A percentile compares a stretch with the other conserved stretches of the same genome.
Evolutionary conservation across 129 eudicot species (phyloP).

Genomic region (Helianthus tuberosus): DNA sequence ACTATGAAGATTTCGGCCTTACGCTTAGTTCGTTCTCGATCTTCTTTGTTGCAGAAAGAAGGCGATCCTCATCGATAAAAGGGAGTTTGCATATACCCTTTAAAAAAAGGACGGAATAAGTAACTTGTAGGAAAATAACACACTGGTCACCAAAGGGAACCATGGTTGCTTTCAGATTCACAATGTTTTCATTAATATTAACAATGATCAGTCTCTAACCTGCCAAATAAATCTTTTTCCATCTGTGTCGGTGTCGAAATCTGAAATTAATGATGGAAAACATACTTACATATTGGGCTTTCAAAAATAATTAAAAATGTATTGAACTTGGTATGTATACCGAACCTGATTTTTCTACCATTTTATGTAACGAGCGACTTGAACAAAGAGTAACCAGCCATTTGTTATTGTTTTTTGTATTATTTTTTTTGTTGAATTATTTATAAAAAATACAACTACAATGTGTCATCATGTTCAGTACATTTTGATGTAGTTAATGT

Average conservation of each 20-base stretch:
- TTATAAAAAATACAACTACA: neutral
- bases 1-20: neutral
- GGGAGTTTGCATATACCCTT: conserved; percentile 70
- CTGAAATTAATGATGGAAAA: conserved; percentile 26
- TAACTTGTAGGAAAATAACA: neutral
- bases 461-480: neutral
- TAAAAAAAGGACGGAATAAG: neutral
- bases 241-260: conserved; percentile 51
- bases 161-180: neutral
- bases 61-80: conserved; percentile 54
- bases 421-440: too few species aligned
- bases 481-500: neutral
- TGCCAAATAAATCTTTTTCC: conserved; percentile 68
- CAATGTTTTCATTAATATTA: neutral
- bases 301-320: neutral
- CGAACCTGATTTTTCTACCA: neutral
- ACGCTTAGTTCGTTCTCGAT: conserved; percentile 43
- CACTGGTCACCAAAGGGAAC: neutral
- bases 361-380: neutral
- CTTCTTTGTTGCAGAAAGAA: conserved; percentile 39
- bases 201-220: conserved; percentile 32
- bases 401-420: too few species aligned
- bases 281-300: neutral
- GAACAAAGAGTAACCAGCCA: neutral
- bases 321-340: neutral